Conservation (phyloP, 352 stramenopile genomes). For the Pythium utonaiense region DNA sequence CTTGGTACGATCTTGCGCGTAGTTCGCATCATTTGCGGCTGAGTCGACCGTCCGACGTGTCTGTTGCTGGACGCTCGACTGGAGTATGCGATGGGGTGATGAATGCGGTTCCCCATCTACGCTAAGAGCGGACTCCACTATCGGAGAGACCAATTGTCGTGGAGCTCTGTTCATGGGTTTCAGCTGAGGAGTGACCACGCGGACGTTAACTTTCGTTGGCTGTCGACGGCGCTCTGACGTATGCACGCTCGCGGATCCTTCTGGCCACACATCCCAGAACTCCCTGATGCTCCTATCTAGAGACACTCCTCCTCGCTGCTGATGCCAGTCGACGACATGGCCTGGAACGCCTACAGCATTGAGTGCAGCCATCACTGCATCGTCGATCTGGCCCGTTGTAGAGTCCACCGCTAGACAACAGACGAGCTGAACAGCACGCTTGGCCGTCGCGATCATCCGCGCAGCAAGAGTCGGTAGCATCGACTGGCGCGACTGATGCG, state of each 20-base stretch:
- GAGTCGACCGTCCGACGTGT: too few relatives aligned
- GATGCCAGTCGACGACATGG: conserved; percentile 13
- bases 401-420: conserved; percentile 37
- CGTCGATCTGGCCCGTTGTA: conserved; percentile 21
- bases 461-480: background rate
- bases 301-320: background rate
- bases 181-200: background rate
- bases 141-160: too few relatives aligned
- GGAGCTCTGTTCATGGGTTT: background rate
- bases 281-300: conserved; percentile 4
- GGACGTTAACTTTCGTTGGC: background rate
- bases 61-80: background rate
- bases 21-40: too few relatives aligned
- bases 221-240: background rate
- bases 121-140: too few relatives aligned
- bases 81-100: background rate
- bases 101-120: background rate
- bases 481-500: background rate
- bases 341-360: conserved; percentile 19
- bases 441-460: conserved; percentile 24
- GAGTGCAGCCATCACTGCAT: conserved; percentile 22
- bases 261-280: conserved; percentile 20
- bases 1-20: background rate
- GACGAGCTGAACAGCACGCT: conserved; percentile 34
- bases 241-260: background rate